These are phyloP conservation scores for Neofusicoccum kwambonambiense DNA, from an alignment of 2,329 filamentous ascomycete genomes.

Conservation along the genomic window DNA sequence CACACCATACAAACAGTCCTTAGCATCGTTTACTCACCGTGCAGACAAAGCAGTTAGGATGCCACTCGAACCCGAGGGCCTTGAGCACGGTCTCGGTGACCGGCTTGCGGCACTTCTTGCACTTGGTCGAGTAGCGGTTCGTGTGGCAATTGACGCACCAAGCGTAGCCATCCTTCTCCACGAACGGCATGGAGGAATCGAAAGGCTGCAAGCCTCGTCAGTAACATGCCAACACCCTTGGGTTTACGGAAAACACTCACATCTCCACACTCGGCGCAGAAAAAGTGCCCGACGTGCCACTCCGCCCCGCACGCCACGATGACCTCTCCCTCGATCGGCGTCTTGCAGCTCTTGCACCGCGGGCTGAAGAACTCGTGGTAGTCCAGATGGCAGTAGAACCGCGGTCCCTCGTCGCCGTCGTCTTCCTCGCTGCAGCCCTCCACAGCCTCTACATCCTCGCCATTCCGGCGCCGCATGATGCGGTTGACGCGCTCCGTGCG, in stretches of 20 bases:
- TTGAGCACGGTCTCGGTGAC: slow-evolving; percentile 88
- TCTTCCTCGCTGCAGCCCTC: slow-evolving; percentile 52
- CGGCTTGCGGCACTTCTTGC: slow-evolving; percentile 76
- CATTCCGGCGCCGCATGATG: slow-evolving; percentile 62
- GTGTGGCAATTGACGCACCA: slow-evolving; percentile 96
- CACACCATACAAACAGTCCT: too few species aligned
- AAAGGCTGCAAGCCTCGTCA: slow-evolving; percentile 49
- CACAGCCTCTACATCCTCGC: slow-evolving; percentile 56
- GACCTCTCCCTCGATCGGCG: slow-evolving; percentile 92
- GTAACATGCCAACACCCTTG: background rate
- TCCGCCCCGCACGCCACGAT: slow-evolving; percentile 91
- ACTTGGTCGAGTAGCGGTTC: slow-evolving; percentile 85
- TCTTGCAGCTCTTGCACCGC: slow-evolving; percentile 92
- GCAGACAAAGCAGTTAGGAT: slow-evolving; percentile 87
- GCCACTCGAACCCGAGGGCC: slow-evolving; percentile 90
- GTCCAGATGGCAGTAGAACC: slow-evolving; percentile 98
- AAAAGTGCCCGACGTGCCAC: slow-evolving; percentile 98
- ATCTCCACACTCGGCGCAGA: slow-evolving; percentile 97
- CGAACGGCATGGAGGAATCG: slow-evolving; percentile 69
- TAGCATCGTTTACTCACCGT: slow-evolving; percentile 41
- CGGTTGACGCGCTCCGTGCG: slow-evolving; percentile 70
- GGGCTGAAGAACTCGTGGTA: slow-evolving; percentile 95
- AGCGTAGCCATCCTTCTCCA: slow-evolving; percentile 96
- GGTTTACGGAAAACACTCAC: slow-evolving; percentile 30
- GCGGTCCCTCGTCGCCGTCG: slow-evolving; percentile 67